Percentiles rank a stretch among this genome's conserved stretches.
phyloP scores from a whole-genome alignment of 768 basidiomycete genomes.

The Boletus subparvulus region DNA sequence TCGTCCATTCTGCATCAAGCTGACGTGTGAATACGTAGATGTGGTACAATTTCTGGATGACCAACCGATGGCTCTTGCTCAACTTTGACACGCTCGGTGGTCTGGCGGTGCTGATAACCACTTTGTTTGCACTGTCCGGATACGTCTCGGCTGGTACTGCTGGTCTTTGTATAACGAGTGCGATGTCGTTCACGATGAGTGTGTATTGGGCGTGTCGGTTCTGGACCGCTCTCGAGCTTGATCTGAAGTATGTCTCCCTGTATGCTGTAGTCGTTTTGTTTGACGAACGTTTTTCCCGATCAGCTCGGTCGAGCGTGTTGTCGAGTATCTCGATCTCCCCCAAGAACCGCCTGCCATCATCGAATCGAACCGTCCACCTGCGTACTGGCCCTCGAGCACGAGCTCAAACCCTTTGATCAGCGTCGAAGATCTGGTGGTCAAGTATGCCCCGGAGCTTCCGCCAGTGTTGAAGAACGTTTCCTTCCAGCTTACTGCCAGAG shows the following conservation, averaged over 20 bases:
- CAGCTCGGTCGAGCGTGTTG: slow-evolving; percentile 86
- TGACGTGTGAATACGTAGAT: slow-evolving; percentile 39
- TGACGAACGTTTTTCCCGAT: slow-evolving; percentile 1
- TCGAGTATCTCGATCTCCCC: slow-evolving; percentile 87
- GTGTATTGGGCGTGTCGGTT: slow-evolving; percentile 52
- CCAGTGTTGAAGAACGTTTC: slow-evolving; percentile 74
- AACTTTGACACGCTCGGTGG: slow-evolving; percentile 82
- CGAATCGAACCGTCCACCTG: slow-evolving; percentile 74
- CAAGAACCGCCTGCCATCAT: slow-evolving; percentile 82
- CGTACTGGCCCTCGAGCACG: slow-evolving; percentile 87
- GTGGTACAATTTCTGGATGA: slow-evolving; percentile 92
- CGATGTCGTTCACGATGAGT: slow-evolving; percentile 56
- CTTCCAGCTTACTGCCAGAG: slow-evolving; percentile 67
- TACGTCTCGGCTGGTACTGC: slow-evolving; percentile 60
- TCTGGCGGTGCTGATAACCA: slow-evolving; percentile 70
- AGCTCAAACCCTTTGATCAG: slow-evolving; percentile 55
- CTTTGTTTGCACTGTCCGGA: slow-evolving; percentile 69
- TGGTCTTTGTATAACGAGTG: slow-evolving; percentile 74
- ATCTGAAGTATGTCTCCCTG: slow-evolving; percentile 59
- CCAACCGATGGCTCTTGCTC: slow-evolving; percentile 80
- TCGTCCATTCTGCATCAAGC: background rate
- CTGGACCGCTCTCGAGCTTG: slow-evolving; percentile 63
- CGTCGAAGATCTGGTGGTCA: slow-evolving; percentile 76
- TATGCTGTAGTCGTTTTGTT: background rate
- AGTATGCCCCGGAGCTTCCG: slow-evolving; percentile 83